Base-by-base conservation (phyloP, 108 stramenopile species). In the Nannochloropsis gaditana region DNA sequence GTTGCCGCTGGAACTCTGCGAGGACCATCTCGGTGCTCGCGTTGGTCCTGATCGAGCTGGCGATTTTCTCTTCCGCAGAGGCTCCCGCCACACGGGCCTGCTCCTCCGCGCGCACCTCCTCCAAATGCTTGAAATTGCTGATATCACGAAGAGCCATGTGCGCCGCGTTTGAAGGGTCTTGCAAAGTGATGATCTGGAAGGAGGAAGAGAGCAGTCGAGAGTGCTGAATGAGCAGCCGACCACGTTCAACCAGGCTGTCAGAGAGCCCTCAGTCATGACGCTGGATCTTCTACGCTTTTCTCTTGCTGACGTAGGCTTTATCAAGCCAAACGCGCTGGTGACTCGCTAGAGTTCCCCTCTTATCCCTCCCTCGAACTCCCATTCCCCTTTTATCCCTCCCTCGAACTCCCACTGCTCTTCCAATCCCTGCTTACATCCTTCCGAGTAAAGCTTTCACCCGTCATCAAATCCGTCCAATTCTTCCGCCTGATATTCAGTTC, bases 401-500 rank as follows among this genome's bases (percentile, higher is more conserved):
- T 80, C 31, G 31, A 31, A 31, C 31, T 31, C 31, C 31, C 31
- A 31, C 31, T 31, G 31, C 31, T 31, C 31, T 31, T 31, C 31
- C 31, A 31, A 31, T 1, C 80, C 44, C 79, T 87, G 81, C 80
- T 79, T 82, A 41, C 43, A 43, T 21, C n/a, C 84, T 45, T 21
- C 21, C 31, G 44, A 42, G 83, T 86, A 45, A 91, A 91, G 21
- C 41, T 41, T 19, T 85, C 83, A 4, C 91, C 91, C 15, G 88
- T 87, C 43, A 91, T 59, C 15, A 91, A 84, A 43, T 91, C 91
- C n/a, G 84, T 85, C 83, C 85, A 89, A 45, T 89, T 90, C 86
- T 91, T 91, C 44, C 90, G 45, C 84, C 91, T 91, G 79, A 89
- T 44, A 59, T 91, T 91, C 9, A 91, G 88, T 43, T 91, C 91